Evolutionary conservation across 2,329 filamentous ascomycete species (phyloP), one percentile per base, ranked within the genome.

Genomic region (Annulohypoxylon truncatum): DNA sequence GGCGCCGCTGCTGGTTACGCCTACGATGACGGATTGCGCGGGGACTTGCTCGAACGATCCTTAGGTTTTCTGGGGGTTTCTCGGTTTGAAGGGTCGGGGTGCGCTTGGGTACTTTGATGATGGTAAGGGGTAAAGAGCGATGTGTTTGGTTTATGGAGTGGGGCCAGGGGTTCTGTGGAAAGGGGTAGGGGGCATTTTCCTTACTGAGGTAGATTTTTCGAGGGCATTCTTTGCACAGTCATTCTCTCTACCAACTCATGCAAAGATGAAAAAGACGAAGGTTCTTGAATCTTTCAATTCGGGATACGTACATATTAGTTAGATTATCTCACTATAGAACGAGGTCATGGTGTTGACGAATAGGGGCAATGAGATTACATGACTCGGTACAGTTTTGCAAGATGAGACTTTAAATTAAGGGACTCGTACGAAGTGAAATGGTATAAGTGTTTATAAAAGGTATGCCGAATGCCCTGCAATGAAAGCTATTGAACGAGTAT

Each of bases 31-130:
- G 44, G 58, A 33, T 3, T 70, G 66, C 12, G 12, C 60, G 40
- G 68, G 66, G 10, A 68, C 60, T 35, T 67, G 66, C 31, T 22
- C 29, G 15, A 5, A 64, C 38, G 38, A 44, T 55, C 38, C n/a
- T 28, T 20, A 12, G 31, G 52, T 22, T 35, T 13, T 15, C 9
- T 44, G 12, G 13, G 22, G 50, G 26, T 10, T n/a, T 24, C 1
- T 15, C 2, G 13, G 15, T 38, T 38, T 38, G n/a, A 15, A 6
- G 28, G 18, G 4, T 12, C 13, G 10, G 2, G 35, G 10, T 13
- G 18, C 8, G n/a, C n/a, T n/a, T 24, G 18, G 13, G n/a, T 13
- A 13, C 6, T 2, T 5, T 48, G 22, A 13, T 22, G 3, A 22
- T 20, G 18, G 0, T 15, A 35, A 24, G 22, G 50, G 31, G 33